Evolutionary conservation across 1,284 basidiomycete genomes (phyloP).

Genomic region (Ceratobasidium sp.): DNA sequence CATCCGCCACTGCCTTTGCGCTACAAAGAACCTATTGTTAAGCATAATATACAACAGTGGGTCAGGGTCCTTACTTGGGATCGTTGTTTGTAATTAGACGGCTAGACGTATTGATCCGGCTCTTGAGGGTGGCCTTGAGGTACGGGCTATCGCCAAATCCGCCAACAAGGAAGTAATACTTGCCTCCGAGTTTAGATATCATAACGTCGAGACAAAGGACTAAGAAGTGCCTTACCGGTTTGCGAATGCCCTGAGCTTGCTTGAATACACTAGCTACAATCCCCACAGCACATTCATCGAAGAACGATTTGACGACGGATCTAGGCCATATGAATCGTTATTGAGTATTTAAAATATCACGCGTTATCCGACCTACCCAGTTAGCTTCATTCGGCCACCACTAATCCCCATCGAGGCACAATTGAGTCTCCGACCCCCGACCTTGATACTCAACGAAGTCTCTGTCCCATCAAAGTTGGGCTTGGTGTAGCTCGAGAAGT

Average conservation of each 20-base stretch:
- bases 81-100: constrained; percentile 5
- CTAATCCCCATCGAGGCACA: not conserved
- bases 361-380: not conserved
- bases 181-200: too few relatives aligned
- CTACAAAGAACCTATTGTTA: too few relatives aligned
- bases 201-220: not conserved
- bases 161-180: constrained; percentile 32
- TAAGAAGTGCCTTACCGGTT: not conserved
- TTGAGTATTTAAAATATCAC: too few relatives aligned
- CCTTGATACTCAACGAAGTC: not conserved
- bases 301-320: constrained; percentile 2
- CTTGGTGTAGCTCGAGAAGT: constrained; percentile 30
- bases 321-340: not conserved
- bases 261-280: constrained; percentile 4
- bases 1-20: constrained; percentile 27
- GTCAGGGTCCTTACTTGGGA: not conserved
- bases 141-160: constrained; percentile 42
- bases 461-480: not conserved
- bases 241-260: not conserved
- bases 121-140: not conserved
- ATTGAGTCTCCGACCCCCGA: constrained; percentile 2
- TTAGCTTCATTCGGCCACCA: not conserved
- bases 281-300: constrained; percentile 4
- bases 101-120: not conserved
- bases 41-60: too few relatives aligned